phyloP scores from a whole-genome alignment of 805 yeast genomes.

The Suhomyces kilbournensis region DNA sequence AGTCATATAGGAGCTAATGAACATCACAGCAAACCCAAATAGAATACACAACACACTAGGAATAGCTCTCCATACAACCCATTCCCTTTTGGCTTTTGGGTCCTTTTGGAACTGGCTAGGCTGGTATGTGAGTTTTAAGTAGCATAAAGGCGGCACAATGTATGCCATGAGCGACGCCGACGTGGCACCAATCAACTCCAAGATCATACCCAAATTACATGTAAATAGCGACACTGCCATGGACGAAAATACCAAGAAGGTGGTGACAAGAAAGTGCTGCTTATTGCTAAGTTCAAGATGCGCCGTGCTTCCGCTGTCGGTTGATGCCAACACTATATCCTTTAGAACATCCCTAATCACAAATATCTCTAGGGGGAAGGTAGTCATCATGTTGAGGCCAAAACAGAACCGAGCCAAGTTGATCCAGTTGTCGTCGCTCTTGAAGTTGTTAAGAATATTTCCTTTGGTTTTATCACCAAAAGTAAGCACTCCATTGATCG shows the following conservation, averaged over 20 bases:
- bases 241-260: slow-evolving; percentile 60
- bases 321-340: slow-evolving; percentile 48
- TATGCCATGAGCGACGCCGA: slow-evolving; percentile 92
- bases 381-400: slow-evolving; percentile 89
- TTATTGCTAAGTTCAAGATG: slow-evolving; percentile 41
- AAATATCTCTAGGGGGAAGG: slow-evolving; percentile 86
- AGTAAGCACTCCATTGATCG: slow-evolving; percentile 69
- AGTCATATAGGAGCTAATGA: slow-evolving; percentile 77
- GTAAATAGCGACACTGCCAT: slow-evolving; percentile 77
- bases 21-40: slow-evolving; percentile 77
- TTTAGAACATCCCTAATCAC: slow-evolving; percentile 85
- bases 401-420: slow-evolving; percentile 88
- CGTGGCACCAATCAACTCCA: slow-evolving; percentile 89
- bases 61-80: slow-evolving; percentile 41
- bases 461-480: slow-evolving; percentile 83
- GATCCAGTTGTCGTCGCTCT: slow-evolving; percentile 66
- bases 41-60: slow-evolving; percentile 59
- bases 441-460: slow-evolving; percentile 83
- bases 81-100: slow-evolving; percentile 23
- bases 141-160: slow-evolving; percentile 85
- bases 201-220: slow-evolving; percentile 83
- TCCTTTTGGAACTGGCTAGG: slow-evolving; percentile 29
- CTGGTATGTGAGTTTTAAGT: slow-evolving; percentile 56
- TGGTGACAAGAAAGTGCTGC: slow-evolving; percentile 64
- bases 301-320: slow-evolving; percentile 24